Evolutionary conservation across 176 grass and related monocot genomes (phyloP), one percentile per base, ranked within the genome.

Genomic region (Panicum miliaceum): DNA sequence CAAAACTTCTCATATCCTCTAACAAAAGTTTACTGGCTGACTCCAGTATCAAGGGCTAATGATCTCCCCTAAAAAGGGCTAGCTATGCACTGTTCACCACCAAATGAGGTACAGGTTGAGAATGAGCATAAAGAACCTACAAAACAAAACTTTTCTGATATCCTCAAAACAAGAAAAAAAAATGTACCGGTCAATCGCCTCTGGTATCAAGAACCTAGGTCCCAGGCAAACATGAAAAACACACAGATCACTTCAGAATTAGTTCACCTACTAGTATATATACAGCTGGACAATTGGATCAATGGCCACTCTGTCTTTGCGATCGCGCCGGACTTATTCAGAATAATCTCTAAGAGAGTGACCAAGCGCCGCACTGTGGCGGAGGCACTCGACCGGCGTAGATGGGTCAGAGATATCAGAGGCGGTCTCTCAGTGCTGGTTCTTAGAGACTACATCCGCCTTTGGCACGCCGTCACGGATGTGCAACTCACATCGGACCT

Each of bases 101-200:
- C 69, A 40, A 72, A 43, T 42, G 45, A n/a, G 57, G 47, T 56
- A 71, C 6, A 71, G 23, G 68, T 73, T 72, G 6, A 78, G 6
- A 65, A 74, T 15, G 61, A 84, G 20, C 67, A 65, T 10, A 69
- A 6, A 58, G 13, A 71, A 14, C 56, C 73, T 78, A 86, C 37
- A 48, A 78, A 77, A 90, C 73, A 77, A 72, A 90, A 90, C 56
- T 32, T 32, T 62, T 78, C 27, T 52, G 54, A 75, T 36, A 53
- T 41, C 51, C 19, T 12, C 5, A 20, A 81, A 71, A 23, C n/a
- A n/a, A n/a, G n/a, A n/a, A 59, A 75, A 85, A 76, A 54, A 85
- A 77, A 54, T 40, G 23, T 14, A 81, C 43, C 2, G 34, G 2
- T 32, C 29, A 32, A 69, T 50, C 61, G 6, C 40, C 50, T 64